Evolutionary conservation across 176 grass and related monocot genomes (phyloP), one percentile per base, ranked within the genome.

Genomic region (Lolium rigidum): DNA sequence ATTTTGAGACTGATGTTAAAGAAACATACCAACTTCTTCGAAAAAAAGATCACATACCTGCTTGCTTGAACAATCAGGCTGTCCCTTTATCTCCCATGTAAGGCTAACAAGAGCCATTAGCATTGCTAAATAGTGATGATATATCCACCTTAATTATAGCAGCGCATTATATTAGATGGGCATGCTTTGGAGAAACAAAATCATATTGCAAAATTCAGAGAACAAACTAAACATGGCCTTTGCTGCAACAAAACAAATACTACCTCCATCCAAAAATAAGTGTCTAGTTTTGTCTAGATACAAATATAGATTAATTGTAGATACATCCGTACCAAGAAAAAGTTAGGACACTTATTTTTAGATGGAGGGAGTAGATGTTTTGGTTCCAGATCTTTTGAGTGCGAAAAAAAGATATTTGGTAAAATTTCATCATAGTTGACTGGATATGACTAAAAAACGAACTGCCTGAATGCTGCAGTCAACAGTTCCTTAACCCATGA

Each of bases 111-210:
- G 92, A 66, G 97, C 94, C 94, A 98, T 98, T 74, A 92, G 24
- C 92, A 98, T 98, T 55, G 97, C 97, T 83, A 93, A 93, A 71
- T 98, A 98, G 78, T 98, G 97, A 85, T 98, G 97, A 55, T 91
- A 98, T 91, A 98, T 98, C 97, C 97, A 98, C 97, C 97, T 97
- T 49, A 84, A 83, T 85, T 17, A 87, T 60, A 68, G 39, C 18
- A 80, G 55, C 0, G 0, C 55, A 80, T 80, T 64, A 59, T 76
- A 2, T 86, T 14, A 82, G 81, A 51, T 17, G 7, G 49, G 3
- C 8, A 50, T 84, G 66, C 25, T 66, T 79, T 66, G 50, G 58
- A 20, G 37, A 85, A 26, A 26, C 7, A 70, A 70, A 78, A 22
- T 70, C 21, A 25, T 44, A 20, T 78, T 58, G 21, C n/a, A 31